Evolutionary conservation across 2,329 filamentous ascomycete species (phyloP), one percentile per base, ranked within the genome.

Genomic region (Nothophoma quercina): DNA sequence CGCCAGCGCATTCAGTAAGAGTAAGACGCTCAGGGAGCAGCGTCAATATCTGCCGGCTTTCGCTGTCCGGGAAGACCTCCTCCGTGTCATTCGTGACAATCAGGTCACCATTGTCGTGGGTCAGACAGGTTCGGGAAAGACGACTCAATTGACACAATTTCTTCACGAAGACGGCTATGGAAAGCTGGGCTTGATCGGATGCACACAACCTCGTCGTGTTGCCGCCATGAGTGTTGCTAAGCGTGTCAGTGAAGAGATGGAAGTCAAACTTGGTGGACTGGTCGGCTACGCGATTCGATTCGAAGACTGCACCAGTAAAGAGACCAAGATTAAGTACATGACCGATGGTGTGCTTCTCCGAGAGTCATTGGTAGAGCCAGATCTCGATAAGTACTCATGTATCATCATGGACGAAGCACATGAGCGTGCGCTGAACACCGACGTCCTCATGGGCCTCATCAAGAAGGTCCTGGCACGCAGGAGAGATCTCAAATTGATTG

Each of bases 331-430:
- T 78, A 99, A 99, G 76, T 99, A 99, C 75, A 97, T 99, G 93
- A 99, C 95, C 0, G 96, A 99, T 68, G 95, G 95, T 79, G 91
- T 99, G 18, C 79, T 99, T 35, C 83, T 99, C 25, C 85, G 95
- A 77, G 96, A 99, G 69, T 97, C 92, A 5, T 81, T 99, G 9
- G 93, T 92, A 54, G 93, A 98, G 73, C 86, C 89, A 6, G 93
- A 99, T 72, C 81, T 99, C 36, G 95, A 98, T 74, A 90, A 91
- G 60, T 99, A 99, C 72, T 96, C 93, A 12, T 97, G 93, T 72
- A 92, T 99, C 66, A 99, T 99, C 75, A 99, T 99, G 95, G 95
- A 99, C 71, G 95, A 99, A 78, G 96, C 95, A 4, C 95, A 99
- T 82, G 95, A 99, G 75, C 85, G 95, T 73, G 93, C 95, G 1